A percentile compares a stretch with the other conserved stretches of the same genome.
phyloP scores from a whole-genome alignment of 768 basidiomycete species.

The Postia placenta region DNA sequence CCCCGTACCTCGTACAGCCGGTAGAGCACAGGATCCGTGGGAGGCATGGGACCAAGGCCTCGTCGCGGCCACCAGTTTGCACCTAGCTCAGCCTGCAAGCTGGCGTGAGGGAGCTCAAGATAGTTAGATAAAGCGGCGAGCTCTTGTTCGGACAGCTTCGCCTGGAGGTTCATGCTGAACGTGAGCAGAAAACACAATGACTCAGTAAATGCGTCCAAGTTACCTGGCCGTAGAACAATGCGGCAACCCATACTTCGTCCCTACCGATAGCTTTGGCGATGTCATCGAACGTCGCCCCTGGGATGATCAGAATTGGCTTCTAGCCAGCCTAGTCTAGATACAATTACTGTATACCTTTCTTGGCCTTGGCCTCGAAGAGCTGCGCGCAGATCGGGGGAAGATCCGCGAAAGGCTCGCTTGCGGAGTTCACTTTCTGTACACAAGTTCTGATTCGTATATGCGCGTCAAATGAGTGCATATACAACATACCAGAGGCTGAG shows the following conservation, averaged over 20 bases:
- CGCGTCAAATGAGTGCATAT: neutral
- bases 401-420: conserved; percentile 16
- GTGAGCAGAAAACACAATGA: neutral
- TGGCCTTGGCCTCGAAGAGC: conserved; percentile 63
- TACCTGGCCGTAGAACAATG: conserved; percentile 79
- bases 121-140: conserved; percentile 43
- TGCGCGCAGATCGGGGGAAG: conserved; percentile 43
- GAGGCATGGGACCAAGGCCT: conserved; percentile 62
- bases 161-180: conserved; percentile 31
- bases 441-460: neutral
- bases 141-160: conserved; percentile 61
- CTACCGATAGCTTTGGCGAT: conserved; percentile 60
- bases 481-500: neutral
- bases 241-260: conserved; percentile 80
- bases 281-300: conserved; percentile 64
- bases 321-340: neutral
- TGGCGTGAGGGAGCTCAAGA: conserved; percentile 39
- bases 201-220: neutral
- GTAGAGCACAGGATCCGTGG: conserved; percentile 76
- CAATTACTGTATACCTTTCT: conserved; percentile 42
- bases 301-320: neutral
- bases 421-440: conserved; percentile 17
- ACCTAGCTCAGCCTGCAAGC: conserved; percentile 43
- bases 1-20: conserved; percentile 66
- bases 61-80: conserved; percentile 73